A percentile compares a stretch with the other conserved stretches of the same genome.
Conservation (phyloP, 306 rosid species). For the Hylodesmum podocarpum region DNA sequence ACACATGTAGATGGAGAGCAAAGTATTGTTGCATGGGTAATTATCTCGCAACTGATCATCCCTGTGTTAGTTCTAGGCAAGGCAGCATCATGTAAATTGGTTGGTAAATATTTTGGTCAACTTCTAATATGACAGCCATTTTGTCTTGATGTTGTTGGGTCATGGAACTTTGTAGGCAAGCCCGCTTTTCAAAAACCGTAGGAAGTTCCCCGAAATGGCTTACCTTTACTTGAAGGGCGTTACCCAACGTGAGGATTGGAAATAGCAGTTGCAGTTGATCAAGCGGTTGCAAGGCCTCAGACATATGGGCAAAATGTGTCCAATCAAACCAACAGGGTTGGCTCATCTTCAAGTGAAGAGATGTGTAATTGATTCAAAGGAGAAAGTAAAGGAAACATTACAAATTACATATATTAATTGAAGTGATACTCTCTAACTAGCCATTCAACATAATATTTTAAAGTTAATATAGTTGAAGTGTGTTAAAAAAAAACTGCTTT, state of each 20-base stretch:
- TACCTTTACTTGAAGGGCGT: constrained; percentile 83
- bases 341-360: too few species aligned
- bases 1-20: constrained; percentile 80
- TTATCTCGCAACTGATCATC: constrained; percentile 26
- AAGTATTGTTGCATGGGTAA: constrained; percentile 96
- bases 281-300: constrained; percentile 95
- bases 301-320: too few species aligned
- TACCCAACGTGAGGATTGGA: constrained; percentile 95
- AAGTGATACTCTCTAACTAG: too few species aligned
- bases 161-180: constrained; percentile 63
- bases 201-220: constrained; percentile 94
- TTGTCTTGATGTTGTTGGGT: constrained; percentile 22
- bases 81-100: too few species aligned
- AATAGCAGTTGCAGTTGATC: constrained; percentile 97
- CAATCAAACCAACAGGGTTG: too few species aligned
- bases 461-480: too few species aligned
- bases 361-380: too few species aligned
- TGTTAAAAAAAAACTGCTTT: too few species aligned
- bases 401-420: too few species aligned
- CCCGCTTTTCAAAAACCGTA: constrained; percentile 86
- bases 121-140: constrained; percentile 8
- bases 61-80: too few species aligned
- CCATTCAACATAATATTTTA: too few species aligned
- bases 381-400: too few species aligned
- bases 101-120: neutral